These are phyloP conservation scores for Trichaptum fuscoviolaceum DNA, from an alignment of 768 basidiomycete species.

Conservation along the genomic window DNA sequence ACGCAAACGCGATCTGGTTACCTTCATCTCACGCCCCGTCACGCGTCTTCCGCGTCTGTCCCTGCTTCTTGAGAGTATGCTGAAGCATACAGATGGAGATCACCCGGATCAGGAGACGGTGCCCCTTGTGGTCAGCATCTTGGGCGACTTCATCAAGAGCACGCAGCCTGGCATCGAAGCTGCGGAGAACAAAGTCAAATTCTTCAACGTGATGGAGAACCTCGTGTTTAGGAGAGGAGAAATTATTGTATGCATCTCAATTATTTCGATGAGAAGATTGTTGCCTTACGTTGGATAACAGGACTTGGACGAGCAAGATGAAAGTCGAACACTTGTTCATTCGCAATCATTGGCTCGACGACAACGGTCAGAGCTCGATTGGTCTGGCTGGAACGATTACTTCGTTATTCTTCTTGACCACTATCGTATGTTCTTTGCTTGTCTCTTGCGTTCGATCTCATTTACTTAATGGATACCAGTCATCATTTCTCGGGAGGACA, in stretches of 20 bases:
- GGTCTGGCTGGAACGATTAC: slow-evolving; percentile 68
- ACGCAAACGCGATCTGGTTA: slow-evolving; percentile 71
- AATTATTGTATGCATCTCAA: slow-evolving; percentile 54
- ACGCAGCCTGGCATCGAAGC: slow-evolving; percentile 88
- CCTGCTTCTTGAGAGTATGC: slow-evolving; percentile 65
- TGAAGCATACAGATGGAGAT: slow-evolving; percentile 60
- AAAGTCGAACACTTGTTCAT: slow-evolving; percentile 67
- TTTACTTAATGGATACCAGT: slow-evolving; percentile 35
- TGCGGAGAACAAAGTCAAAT: slow-evolving; percentile 87
- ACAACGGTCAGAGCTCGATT: slow-evolving; percentile 57
- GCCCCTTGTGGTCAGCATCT: slow-evolving; percentile 62
- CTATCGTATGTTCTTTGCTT: slow-evolving; percentile 47
- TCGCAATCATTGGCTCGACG: slow-evolving; percentile 59
- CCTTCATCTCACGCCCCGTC: slow-evolving; percentile 81
- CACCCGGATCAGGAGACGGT: slow-evolving; percentile 78
- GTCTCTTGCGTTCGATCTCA: not conserved
- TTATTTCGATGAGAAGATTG: slow-evolving; percentile 1
- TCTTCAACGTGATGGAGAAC: slow-evolving; percentile 76
- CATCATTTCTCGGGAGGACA: slow-evolving; percentile 59
- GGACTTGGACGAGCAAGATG: slow-evolving; percentile 81
- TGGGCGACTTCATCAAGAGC: slow-evolving; percentile 72
- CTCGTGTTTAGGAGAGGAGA: slow-evolving; percentile 73
- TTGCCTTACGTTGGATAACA: slow-evolving; percentile 23
- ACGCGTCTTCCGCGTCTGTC: slow-evolving; percentile 81
- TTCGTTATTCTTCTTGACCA: slow-evolving; percentile 70